Conservation (phyloP, 202 grass and related monocot genomes). For the Panicum virgatum region DNA sequence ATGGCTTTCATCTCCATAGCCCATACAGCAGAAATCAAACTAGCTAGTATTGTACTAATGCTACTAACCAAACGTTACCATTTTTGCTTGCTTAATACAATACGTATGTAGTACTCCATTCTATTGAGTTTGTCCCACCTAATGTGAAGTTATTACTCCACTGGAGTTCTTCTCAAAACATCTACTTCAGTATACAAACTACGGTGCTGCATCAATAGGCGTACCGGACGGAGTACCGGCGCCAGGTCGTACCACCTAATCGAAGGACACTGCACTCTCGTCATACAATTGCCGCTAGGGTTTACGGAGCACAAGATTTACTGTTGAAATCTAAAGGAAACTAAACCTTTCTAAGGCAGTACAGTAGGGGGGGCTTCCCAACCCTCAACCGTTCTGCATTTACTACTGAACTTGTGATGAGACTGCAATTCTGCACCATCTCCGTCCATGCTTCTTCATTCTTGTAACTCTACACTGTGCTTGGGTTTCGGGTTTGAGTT, state of each 20-base stretch:
- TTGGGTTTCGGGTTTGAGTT: not conserved
- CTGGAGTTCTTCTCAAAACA: not conserved
- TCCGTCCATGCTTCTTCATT: not conserved
- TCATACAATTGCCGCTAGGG: not conserved
- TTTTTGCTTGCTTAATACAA: not conserved
- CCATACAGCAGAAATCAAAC: not conserved
- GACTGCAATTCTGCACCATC: not conserved
- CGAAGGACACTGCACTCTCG: not conserved
- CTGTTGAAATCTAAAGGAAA: not conserved
- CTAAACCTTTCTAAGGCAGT: conserved; percentile 19
- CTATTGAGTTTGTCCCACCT: not conserved
- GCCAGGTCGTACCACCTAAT: conserved; percentile 2
- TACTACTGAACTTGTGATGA: conserved; percentile 24
- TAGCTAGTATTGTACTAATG: no score
- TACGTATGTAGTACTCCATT: not conserved
- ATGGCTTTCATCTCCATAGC: not conserved
- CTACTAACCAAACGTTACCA: not conserved
- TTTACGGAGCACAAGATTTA: not conserved
- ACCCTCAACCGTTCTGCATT: conserved; percentile 47
- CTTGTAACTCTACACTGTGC: not conserved
- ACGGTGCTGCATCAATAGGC: not conserved
- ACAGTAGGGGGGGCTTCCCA: conserved; percentile 15
- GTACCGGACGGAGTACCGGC: not conserved
- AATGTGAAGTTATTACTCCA: not conserved
- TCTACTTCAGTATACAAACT: not conserved